These are phyloP conservation scores for Sphenostylis stenocarpa DNA, from an alignment of 306 rosid genomes.

Conservation along the genomic window DNA sequence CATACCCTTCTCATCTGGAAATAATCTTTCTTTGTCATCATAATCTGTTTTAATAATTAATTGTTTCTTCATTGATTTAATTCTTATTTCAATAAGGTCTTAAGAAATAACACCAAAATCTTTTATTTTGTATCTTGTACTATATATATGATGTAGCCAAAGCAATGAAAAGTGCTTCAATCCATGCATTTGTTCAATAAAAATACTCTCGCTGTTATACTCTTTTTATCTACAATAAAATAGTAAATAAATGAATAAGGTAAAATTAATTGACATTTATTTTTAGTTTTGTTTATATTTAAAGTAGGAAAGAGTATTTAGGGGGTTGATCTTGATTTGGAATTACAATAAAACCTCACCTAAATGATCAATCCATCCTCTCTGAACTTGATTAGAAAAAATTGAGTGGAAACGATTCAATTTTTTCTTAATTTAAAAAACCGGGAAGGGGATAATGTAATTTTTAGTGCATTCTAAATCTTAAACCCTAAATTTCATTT, in stretches of 20 bases:
- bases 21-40: neutral
- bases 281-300: too few relatives aligned
- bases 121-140: neutral
- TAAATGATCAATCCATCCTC: too few relatives aligned
- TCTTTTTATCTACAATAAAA: too few relatives aligned
- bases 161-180: neutral
- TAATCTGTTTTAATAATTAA: neutral
- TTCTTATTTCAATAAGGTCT: neutral
- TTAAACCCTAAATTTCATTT: too few relatives aligned
- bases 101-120: neutral
- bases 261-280: too few relatives aligned
- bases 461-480: too few relatives aligned
- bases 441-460: too few relatives aligned
- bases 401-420: too few relatives aligned
- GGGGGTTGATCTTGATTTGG: too few relatives aligned
- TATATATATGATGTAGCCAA: neutral
- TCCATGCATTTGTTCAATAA: neutral
- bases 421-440: too few relatives aligned
- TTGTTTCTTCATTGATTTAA: neutral
- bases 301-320: neutral
- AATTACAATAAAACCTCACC: too few relatives aligned
- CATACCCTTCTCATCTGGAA: neutral
- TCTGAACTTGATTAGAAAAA: too few relatives aligned
- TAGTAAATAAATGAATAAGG: neutral
- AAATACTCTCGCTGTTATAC: neutral